phyloP scores from a whole-genome alignment of 2,329 filamentous ascomycete genomes.

The Colletotrichum australisinense region DNA sequence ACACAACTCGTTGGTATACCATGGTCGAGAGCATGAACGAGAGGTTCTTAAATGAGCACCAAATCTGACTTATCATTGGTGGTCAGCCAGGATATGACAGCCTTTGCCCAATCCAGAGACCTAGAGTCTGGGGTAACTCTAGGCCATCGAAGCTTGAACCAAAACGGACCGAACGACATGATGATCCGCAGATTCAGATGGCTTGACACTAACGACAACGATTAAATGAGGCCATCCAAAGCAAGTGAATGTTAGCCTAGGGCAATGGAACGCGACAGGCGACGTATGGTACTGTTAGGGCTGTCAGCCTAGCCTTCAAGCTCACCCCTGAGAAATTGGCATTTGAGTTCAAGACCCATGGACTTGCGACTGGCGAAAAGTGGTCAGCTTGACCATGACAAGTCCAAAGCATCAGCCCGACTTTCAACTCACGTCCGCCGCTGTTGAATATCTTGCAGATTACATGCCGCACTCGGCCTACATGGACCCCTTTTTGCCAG shows the following conservation, averaged over 20 bases:
- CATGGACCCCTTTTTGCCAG: background rate
- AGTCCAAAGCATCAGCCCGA: background rate
- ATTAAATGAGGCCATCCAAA: background rate
- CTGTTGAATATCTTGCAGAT: background rate
- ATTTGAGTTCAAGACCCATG: background rate
- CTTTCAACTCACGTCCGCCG: background rate
- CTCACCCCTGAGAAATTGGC: background rate
- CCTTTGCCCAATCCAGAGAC: background rate
- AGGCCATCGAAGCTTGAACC: constrained; percentile 6
- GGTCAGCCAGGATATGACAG: background rate
- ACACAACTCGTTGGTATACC: background rate
- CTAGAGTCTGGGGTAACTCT: background rate
- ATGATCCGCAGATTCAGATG: constrained; percentile 2
- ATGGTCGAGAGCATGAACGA: background rate
- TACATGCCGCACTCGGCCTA: background rate
- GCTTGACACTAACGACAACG: background rate
- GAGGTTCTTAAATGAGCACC: background rate
- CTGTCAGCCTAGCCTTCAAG: background rate
- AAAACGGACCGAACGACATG: background rate
- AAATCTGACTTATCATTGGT: background rate
- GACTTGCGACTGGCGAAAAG: background rate
- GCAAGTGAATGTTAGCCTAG: background rate
- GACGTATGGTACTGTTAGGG: constrained; percentile 3
- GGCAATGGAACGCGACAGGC: background rate
- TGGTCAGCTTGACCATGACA: background rate